Evolutionary conservation across 352 stramenopile species (phyloP), one percentile per base, ranked within the genome.

Genomic region (Phytophthora niederhauseri): DNA sequence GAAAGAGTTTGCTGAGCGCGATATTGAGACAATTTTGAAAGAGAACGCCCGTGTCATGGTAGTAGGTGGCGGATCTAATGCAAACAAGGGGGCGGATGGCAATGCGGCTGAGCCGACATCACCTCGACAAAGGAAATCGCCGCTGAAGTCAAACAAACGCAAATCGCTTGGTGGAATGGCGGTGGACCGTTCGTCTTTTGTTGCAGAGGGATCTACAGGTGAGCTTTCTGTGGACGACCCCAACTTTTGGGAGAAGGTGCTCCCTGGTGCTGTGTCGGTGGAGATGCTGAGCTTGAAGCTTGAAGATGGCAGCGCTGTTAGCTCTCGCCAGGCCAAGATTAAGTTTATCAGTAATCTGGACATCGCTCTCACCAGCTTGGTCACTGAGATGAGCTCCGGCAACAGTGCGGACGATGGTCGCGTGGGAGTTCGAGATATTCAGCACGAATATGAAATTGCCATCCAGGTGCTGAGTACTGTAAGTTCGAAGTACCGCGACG

Each of bases 21-120:
- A 99, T 70, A 99, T 99, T 78, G 98, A 99, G 61, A 98, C 89
- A 2, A 97, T 97, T 61, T 69, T 97, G 64, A 95, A 96, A 63
- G 87, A 97, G 72, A 96, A 97, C 41, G 84, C 88, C 7, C 82
- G 76, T 31, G 80, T 95, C 15, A 75, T 90, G 53, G 82, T 97
- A 15, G 81, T 97, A 17, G 81, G 68, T 26, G 63, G 79, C 11
- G 78, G 78, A 3, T 65, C 61, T 17, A 75, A 60, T 28, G 77
- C 73, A 11, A 77, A 69, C 19, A 82, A 82, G 28, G 65, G 70
- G 1, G 28, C 51, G 0, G 73, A 80, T 11, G 70, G 78, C 31
- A 61, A 72, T 49, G 43, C 36, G 22, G 30, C 34, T 54, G 73
- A 51, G 20, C 8, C 75, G 34, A 65, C 63, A 30, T 76, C 66